A percentile compares a stretch with the other conserved stretches of the same genome.
Evolutionary conservation across 352 stramenopile species (phyloP).

Genomic region (Phytophthora hybrid): DNA sequence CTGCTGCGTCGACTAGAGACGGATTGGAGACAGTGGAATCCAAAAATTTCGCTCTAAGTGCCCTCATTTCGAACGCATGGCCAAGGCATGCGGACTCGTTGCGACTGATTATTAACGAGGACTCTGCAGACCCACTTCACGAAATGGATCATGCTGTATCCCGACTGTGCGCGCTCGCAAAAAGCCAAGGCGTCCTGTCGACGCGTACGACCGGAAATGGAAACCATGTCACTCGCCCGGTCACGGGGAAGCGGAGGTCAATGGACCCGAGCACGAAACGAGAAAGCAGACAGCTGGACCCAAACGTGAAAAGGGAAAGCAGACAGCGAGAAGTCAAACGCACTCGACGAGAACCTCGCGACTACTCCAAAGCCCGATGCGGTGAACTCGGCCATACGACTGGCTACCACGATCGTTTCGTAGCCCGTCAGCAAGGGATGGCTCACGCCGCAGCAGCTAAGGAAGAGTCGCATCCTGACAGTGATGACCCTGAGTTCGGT

Average conservation of each 20-base stretch:
- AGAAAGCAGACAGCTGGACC: background rate
- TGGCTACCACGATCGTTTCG: constrained; percentile 7
- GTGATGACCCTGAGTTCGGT: background rate
- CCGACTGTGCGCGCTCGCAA: background rate
- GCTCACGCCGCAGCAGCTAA: background rate
- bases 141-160: background rate
- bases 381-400: constrained; percentile 11
- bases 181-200: background rate
- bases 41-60: background rate
- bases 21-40: background rate
- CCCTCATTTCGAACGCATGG: background rate
- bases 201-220: background rate
- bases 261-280: background rate
- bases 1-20: background rate
- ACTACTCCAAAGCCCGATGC: constrained; percentile 10
- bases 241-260: background rate
- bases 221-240: background rate
- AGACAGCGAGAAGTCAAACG: too few relatives aligned
- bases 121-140: background rate
- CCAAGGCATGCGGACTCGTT: background rate
- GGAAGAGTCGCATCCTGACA: too few relatives aligned
- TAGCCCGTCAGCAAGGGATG: background rate
- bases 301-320: constrained; percentile 5
- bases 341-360: too few relatives aligned
- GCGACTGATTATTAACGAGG: background rate